Conservation (phyloP, 2,329 filamentous ascomycete species). For the Hypoxylon sp. region DNA sequence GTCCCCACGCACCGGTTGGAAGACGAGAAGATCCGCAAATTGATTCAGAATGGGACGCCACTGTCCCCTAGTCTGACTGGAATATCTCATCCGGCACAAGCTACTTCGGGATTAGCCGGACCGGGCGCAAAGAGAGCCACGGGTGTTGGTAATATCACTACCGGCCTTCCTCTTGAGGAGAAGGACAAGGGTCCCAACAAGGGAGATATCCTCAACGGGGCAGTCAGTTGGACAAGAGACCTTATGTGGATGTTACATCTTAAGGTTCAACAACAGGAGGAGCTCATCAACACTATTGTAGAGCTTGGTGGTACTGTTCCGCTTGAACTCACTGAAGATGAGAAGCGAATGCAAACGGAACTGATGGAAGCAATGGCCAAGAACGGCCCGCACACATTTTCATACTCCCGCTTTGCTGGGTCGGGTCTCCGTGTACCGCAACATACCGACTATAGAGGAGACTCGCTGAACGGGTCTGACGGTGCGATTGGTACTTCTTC, state of each 20-base stretch:
- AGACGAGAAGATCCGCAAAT: constrained; percentile 96
- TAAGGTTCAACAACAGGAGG: constrained; percentile 90
- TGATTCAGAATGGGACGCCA: constrained; percentile 92
- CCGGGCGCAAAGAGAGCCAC: constrained; percentile 86
- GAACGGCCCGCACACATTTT: constrained; percentile 81
- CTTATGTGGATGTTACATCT: constrained; percentile 96
- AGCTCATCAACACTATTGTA: constrained; percentile 82
- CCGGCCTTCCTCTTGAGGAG: constrained; percentile 92
- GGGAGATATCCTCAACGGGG: constrained; percentile 96
- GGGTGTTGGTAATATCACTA: constrained; percentile 87
- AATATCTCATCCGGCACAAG: constrained; percentile 77
- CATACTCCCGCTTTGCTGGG: constrained; percentile 86
- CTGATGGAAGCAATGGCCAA: constrained; percentile 88
- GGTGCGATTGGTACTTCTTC: constrained; percentile 60
- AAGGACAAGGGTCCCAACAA: constrained; percentile 99
- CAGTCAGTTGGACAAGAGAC: constrained; percentile 96
- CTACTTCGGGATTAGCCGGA: constrained; percentile 89
- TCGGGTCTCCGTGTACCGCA: constrained; percentile 91
- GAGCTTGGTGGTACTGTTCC: constrained; percentile 82
- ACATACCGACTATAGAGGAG: constrained; percentile 92
- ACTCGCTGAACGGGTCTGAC: constrained; percentile 71
- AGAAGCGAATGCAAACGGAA: constrained; percentile 95
- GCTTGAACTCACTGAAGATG: constrained; percentile 89
- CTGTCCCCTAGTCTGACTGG: constrained; percentile 86
- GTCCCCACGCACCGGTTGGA: constrained; percentile 94